Base-by-base conservation (phyloP, 768 basidiomycete species). In the Amanita thiersii region DNA sequence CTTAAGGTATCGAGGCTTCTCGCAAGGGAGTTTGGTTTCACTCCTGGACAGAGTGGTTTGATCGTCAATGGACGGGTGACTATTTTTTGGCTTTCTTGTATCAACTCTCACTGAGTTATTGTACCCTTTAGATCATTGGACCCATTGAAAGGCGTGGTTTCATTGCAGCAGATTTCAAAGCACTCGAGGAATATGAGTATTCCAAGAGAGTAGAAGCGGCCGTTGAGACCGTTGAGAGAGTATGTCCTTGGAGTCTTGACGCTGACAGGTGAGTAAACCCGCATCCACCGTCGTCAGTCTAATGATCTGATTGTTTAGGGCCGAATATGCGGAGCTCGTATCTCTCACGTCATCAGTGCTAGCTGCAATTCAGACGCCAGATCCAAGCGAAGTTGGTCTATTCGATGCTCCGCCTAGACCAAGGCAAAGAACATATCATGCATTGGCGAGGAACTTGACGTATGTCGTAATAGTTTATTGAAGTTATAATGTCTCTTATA, bases 61-160 rank as follows among this genome's bases (percentile, higher is more conserved):
- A 46, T 93, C 25, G 64, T 87, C 39, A 96, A 96, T 50, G 94
- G 93, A 18, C 69, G 93, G 23, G 90, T 93, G 54, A 56, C 83
- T 64, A 5, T 11, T 45, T 44, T 39, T 45, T 26, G 40, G 31
- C 21, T 9, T 24, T 4, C 26, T 17, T 37, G 19, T 44, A 39
- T 19, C 40, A 21, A 25, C 40, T 41, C 28, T 24, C 20, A 30
- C 23, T 40, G 32, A 44, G 39, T 21, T 9, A 24, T 2, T 14
- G 19, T 25, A 43, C 11, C 7, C 8, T 34, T 2, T 50, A 94
- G 92, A 60, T 94, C 39, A 64, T 97, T 19, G 87, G 88, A 0
- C 88, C 89, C 0, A 63, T 96, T 26, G 59, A 61, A 8, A 50
- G 60, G 1, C 71, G 67, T 2, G 72, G 74, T 11, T 89, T 98